These are phyloP conservation scores for Emericellopsis terricola DNA, from an alignment of 495 filamentous ascomycete genomes.

Conservation along the genomic window DNA sequence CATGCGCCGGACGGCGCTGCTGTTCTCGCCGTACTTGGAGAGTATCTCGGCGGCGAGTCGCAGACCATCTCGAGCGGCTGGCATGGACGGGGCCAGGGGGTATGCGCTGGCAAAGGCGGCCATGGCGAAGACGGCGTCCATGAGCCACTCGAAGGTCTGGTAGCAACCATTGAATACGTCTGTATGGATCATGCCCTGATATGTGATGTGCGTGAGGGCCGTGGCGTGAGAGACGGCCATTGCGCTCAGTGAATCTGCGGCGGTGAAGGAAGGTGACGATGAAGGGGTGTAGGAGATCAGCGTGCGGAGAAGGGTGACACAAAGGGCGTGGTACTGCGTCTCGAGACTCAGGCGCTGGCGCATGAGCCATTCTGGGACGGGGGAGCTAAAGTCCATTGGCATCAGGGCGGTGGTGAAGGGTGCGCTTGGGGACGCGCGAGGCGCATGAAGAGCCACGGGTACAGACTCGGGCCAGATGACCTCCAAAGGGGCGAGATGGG, in stretches of 20 bases:
- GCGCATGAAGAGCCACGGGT: background rate
- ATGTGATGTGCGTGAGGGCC: background rate
- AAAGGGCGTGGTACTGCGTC: conserved; percentile 21
- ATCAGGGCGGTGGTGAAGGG: too few relatives aligned
- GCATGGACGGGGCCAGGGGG: too few relatives aligned
- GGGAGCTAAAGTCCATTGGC: too few relatives aligned
- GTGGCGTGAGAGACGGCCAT: background rate
- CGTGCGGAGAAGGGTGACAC: conserved; percentile 20
- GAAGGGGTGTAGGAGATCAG: conserved; percentile 21
- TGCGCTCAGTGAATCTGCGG: background rate
- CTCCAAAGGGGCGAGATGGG: background rate
- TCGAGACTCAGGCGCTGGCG: conserved; percentile 28
- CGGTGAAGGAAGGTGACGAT: conserved; percentile 2
- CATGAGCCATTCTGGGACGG: conserved; percentile 17
- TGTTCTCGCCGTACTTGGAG: too few relatives aligned
- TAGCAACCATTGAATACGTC: conserved; percentile 23
- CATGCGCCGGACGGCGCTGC: background rate
- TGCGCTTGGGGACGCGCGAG: background rate
- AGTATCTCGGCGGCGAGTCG: too few relatives aligned
- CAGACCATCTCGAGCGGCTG: too few relatives aligned
- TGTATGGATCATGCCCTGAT: conserved; percentile 6
- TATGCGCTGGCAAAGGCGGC: conserved; percentile 24
- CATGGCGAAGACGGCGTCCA: conserved; percentile 21
- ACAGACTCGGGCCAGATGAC: background rate
- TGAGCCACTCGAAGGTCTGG: conserved; percentile 23